These are phyloP conservation scores for Coemansia biformis DNA, from an alignment of 192 early-diverging fungal species.

Conservation along the genomic window DNA sequence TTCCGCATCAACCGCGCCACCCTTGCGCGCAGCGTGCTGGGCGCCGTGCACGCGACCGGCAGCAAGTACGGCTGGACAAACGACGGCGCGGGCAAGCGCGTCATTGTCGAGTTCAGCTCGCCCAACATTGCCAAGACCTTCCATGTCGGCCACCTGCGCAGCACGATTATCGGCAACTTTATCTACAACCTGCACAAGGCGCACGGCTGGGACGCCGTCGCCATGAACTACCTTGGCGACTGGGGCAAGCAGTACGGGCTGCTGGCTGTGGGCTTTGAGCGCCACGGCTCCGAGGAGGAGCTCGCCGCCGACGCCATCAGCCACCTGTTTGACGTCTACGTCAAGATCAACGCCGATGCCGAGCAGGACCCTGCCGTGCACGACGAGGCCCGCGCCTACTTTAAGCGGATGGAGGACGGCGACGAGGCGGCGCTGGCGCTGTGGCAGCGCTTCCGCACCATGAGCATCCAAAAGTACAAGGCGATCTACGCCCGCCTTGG, in stretches of 20 bases:
- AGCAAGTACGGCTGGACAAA: slow-evolving; percentile 63
- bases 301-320: slow-evolving; percentile 77
- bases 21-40: slow-evolving; percentile 54
- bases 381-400: slow-evolving; percentile 85
- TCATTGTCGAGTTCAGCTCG: slow-evolving; percentile 87
- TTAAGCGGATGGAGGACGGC: slow-evolving; percentile 91
- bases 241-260: slow-evolving; percentile 99
- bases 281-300: slow-evolving; percentile 74
- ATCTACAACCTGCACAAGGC: slow-evolving; percentile 75
- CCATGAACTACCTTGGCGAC: slow-evolving; percentile 97
- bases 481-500: slow-evolving; percentile 86
- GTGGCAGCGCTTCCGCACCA: slow-evolving; percentile 84
- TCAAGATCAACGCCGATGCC: slow-evolving; percentile 75
- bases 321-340: slow-evolving; percentile 91
- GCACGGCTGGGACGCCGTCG: slow-evolving; percentile 84
- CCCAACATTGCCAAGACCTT: slow-evolving; percentile 99
- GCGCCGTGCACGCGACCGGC: slow-evolving; percentile 50
- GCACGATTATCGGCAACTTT: slow-evolving; percentile 96
- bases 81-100: slow-evolving; percentile 65
- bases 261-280: slow-evolving; percentile 82
- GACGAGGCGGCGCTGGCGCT: slow-evolving; percentile 72
- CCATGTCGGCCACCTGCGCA: slow-evolving; percentile 96
- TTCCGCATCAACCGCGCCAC: slow-evolving; percentile 60
- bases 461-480: slow-evolving; percentile 89
- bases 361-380: slow-evolving; percentile 62